phyloP scores from a whole-genome alignment of 805 yeast genomes.

The Ogataea chonburiensis region DNA sequence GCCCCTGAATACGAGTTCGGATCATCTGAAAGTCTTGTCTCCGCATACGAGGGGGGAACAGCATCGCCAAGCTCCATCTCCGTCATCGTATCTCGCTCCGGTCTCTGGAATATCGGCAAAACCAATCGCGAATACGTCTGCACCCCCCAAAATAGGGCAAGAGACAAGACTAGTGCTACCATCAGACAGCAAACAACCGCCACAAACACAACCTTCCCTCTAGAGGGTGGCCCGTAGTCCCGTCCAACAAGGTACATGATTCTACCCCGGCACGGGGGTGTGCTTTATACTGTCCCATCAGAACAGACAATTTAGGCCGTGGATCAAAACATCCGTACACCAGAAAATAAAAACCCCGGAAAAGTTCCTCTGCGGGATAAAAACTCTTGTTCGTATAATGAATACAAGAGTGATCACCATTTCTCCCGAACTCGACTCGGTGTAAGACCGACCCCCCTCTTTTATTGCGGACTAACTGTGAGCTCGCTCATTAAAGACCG shows the following conservation, averaged over 20 bases:
- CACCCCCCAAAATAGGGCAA: conserved; percentile 13
- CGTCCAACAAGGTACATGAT: conserved; percentile 3
- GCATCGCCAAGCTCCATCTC: background rate
- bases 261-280: background rate
- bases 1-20: conserved; percentile 7
- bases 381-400: conserved; percentile 1
- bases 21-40: conserved; percentile 13
- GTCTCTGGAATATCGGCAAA: conserved; percentile 4
- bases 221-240: background rate
- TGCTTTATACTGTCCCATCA: conserved; percentile 1
- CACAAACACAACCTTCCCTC: conserved; percentile 8
- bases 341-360: background rate
- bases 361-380: background rate
- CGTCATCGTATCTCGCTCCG: background rate
- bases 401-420: conserved; percentile 14
- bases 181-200: conserved; percentile 12
- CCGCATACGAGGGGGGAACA: conserved; percentile 18
- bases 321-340: conserved; percentile 10
- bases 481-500: conserved; percentile 17
- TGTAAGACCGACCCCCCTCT: conserved; percentile 11
- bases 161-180: conserved; percentile 6
- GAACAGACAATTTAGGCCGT: conserved; percentile 11
- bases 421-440: conserved; percentile 17
- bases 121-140: conserved; percentile 12
- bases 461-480: conserved; percentile 1